A percentile compares a stretch with the other conserved stretches of the same genome.
phyloP scores from a whole-genome alignment of 2,329 filamentous ascomycete genomes.

The Diaporthe ampelina region DNA sequence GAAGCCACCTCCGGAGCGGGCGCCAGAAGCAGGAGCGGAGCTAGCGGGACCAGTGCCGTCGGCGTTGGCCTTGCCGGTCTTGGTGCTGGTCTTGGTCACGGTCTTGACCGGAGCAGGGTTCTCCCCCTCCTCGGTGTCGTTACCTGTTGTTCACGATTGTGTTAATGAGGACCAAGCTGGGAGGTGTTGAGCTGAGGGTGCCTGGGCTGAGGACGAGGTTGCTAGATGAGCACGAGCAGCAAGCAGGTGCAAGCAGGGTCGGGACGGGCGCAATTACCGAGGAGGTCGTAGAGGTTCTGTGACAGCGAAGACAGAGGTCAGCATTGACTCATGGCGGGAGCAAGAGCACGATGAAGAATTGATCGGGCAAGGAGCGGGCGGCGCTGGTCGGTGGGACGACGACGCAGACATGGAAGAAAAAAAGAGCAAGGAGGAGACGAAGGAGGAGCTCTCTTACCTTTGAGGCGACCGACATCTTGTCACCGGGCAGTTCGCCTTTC shows the following conservation, averaged over 20 bases:
- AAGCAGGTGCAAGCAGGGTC: conserved; percentile 31
- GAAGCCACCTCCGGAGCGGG: conserved; percentile 65
- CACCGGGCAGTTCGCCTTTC: conserved; percentile 67
- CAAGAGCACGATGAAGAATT: background rate
- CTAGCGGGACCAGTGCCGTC: conserved; percentile 77
- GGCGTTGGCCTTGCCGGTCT: conserved; percentile 87
- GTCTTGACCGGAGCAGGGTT: conserved; percentile 88
- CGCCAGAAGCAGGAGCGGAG: conserved; percentile 54
- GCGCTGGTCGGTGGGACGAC: background rate
- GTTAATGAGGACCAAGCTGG: conserved; percentile 35
- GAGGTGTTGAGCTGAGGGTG: background rate
- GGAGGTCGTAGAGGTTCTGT: conserved; percentile 97
- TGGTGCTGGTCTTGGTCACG: conserved; percentile 84
- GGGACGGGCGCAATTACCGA: conserved; percentile 75
- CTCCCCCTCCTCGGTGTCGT: conserved; percentile 77
- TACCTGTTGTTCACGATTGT: conserved; percentile 59
- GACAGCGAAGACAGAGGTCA: conserved; percentile 41
- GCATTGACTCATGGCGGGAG: conserved; percentile 9
- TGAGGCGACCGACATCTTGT: conserved; percentile 74
- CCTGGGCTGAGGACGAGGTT: conserved; percentile 30
- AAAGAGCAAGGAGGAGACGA: conserved; percentile 11
- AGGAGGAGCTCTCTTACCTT: conserved; percentile 62
- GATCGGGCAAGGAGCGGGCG: conserved; percentile 27
- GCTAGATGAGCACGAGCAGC: conserved; percentile 26
- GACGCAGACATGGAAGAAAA: background rate